Evolutionary conservation across 371 early-diverging fungal species (phyloP).

Genomic region (Antonospora locustae): DNA sequence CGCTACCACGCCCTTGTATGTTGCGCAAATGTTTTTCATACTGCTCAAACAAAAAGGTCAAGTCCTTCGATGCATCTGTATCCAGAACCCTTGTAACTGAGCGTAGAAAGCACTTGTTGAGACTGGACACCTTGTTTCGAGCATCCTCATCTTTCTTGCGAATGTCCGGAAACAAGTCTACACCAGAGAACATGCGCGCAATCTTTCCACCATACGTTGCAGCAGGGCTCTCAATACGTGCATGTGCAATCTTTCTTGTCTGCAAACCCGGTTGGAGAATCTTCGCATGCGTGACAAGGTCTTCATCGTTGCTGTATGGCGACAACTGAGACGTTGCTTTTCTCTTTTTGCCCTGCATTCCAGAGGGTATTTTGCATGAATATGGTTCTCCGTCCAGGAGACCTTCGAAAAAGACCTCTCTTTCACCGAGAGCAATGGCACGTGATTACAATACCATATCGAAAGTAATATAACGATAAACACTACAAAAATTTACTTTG

Average conservation of each 20-base stretch:
- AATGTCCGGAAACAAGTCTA: background rate
- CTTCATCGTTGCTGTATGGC: constrained; percentile 16
- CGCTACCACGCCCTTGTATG: too few species aligned
- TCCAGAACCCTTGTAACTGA: constrained; percentile 22
- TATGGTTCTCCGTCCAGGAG: too few species aligned
- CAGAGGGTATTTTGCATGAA: too few species aligned
- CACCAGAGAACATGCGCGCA: background rate
- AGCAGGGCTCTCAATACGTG: constrained; percentile 5
- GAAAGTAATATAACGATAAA: too few species aligned
- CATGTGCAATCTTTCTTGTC: constrained; percentile 15
- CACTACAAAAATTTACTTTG: too few species aligned
- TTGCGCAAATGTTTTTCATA: constrained; percentile 28
- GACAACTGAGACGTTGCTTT: constrained; percentile 35
- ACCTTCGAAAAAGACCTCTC: too few species aligned
- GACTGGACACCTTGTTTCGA: constrained; percentile 29
- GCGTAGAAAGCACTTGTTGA: constrained; percentile 42
- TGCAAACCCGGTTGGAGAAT: too few species aligned
- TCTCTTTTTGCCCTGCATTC: constrained; percentile 32
- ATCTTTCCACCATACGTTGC: background rate
- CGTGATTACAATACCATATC: too few species aligned
- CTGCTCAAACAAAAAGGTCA: constrained; percentile 35
- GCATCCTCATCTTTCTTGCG: constrained; percentile 1
- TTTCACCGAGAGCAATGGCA: too few species aligned
- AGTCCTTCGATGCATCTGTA: constrained; percentile 31
- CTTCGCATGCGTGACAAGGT: background rate